These are phyloP conservation scores for Parmelia sp. DNA, from an alignment of 495 filamentous ascomycete species.

Conservation along the genomic window DNA sequence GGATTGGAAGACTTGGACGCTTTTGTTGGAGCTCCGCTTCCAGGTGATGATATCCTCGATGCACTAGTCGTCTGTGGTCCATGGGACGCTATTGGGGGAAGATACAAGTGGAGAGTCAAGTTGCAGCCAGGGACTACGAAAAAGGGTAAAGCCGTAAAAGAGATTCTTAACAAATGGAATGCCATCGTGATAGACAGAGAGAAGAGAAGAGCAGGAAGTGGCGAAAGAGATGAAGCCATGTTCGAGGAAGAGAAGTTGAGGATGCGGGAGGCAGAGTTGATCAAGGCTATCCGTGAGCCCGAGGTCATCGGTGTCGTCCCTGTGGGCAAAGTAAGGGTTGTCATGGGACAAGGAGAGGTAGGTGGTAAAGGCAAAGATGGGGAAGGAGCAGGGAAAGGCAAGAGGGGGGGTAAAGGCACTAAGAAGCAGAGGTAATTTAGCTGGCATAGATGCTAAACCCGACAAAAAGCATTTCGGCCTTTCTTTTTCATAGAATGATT, in stretches of 20 bases:
- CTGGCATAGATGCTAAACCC: neutral
- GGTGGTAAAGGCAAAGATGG: slow-evolving; percentile 44
- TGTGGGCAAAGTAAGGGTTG: slow-evolving; percentile 78
- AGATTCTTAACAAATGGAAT: slow-evolving; percentile 72
- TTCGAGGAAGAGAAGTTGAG: slow-evolving; percentile 71
- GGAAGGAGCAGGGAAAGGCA: slow-evolving; percentile 38
- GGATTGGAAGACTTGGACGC: slow-evolving; percentile 59
- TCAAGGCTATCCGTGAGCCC: slow-evolving; percentile 71
- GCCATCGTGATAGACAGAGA: slow-evolving; percentile 43
- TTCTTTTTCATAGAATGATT: slow-evolving; percentile 30
- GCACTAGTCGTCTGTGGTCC: slow-evolving; percentile 88
- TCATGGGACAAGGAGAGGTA: slow-evolving; percentile 52
- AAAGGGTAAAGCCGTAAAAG: slow-evolving; percentile 91
- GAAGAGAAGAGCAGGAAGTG: slow-evolving; percentile 32
- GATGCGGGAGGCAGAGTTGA: slow-evolving; percentile 72
- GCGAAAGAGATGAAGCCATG: slow-evolving; percentile 45
- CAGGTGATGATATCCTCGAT: slow-evolving; percentile 82
- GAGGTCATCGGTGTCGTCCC: slow-evolving; percentile 78
- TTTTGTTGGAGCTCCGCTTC: slow-evolving; percentile 68
- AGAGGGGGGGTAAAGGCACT: slow-evolving; percentile 42
- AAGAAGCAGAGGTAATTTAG: slow-evolving; percentile 34
- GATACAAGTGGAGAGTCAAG: slow-evolving; percentile 85
- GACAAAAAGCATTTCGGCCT: neutral
- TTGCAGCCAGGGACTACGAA: slow-evolving; percentile 84
- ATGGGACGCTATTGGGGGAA: slow-evolving; percentile 64